Base-by-base conservation (phyloP, 306 rosid species). In the Dryas octopetala region DNA sequence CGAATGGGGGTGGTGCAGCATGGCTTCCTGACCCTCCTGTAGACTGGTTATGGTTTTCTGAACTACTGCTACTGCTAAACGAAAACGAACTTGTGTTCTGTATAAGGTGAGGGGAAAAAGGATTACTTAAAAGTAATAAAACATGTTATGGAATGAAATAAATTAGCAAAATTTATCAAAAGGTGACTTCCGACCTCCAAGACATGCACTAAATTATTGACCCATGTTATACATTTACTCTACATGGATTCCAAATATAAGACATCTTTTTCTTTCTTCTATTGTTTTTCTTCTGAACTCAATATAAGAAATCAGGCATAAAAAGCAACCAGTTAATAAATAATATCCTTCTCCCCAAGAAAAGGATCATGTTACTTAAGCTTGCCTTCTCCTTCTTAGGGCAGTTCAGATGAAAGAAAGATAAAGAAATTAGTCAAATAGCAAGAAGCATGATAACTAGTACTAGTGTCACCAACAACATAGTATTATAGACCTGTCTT, bases 1-100 rank as follows among this genome's bases (percentile, higher is more conserved):
- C 70, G 45, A 88, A 89, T 6, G 87, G 80, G 46, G 93, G 79
- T 1, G 91, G 80, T 10, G 77, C 74, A 28, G 76, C 83, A 41
- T 81, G 81, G 74, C 84, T 83, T 67, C 92, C 77, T 73, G 93
- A 81, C 74, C 89, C 88, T 65, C 65, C 79, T 16, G 85, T 16
- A 23, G 88, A 79, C 17, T 81, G 96, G 87, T 76, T 81, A 55
- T 62, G 86, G 74, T 69, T 72, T 64, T 86, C 96, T 50, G 76
- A 78, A 76, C 70, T 68, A 41, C 75, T 73, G 69, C 73, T 78
- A 61, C 80, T 71, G 9, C 65, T 71, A 46, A 72, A 72, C 11
- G 70, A 44, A 45, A 86, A 79, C 61, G 92, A 74, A 59, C 87
- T 81, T 80, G 88, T 26, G 72, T 53, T 62, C 97, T 91, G 67